These are phyloP conservation scores for Morella rubra DNA, from an alignment of 306 rosid genomes.

Conservation along the genomic window DNA sequence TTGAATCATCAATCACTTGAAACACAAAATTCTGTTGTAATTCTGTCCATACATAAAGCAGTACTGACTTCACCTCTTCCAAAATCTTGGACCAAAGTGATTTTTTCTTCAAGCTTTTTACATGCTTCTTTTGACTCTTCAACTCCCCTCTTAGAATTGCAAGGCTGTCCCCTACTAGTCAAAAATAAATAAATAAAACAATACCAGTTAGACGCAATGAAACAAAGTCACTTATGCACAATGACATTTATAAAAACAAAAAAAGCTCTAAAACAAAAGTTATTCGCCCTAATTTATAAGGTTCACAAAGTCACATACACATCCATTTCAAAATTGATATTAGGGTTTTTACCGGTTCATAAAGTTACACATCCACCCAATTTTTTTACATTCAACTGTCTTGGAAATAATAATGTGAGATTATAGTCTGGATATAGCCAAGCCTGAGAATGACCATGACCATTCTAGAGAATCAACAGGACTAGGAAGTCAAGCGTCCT, in stretches of 20 bases:
- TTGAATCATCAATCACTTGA: conserved; percentile 12
- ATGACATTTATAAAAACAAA: conserved; percentile 17
- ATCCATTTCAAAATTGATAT: too few relatives aligned
- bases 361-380: not conserved
- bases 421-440: not conserved
- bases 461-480: not conserved
- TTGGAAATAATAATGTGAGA: not conserved
- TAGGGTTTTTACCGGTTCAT: not conserved
- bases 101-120: conserved; percentile 85
- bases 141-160: conserved; percentile 89
- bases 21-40: conserved; percentile 9
- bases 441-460: not conserved
- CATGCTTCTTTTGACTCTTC: conserved; percentile 96
- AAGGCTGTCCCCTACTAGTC: conserved; percentile 80
- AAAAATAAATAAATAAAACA: conserved; percentile 15
- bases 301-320: not conserved
- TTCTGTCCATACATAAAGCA: conserved; percentile 3
- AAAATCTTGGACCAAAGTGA: conserved; percentile 93
- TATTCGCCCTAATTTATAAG: conserved; percentile 19
- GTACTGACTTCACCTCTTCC: conserved; percentile 78
- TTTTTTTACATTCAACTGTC: not conserved
- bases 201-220: conserved; percentile 18
- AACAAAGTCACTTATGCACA: conserved; percentile 23
- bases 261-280: conserved; percentile 8
- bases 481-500: not conserved